Conservation (phyloP, 169 alveolate species). For the Cryptosporidium meleagridis region DNA sequence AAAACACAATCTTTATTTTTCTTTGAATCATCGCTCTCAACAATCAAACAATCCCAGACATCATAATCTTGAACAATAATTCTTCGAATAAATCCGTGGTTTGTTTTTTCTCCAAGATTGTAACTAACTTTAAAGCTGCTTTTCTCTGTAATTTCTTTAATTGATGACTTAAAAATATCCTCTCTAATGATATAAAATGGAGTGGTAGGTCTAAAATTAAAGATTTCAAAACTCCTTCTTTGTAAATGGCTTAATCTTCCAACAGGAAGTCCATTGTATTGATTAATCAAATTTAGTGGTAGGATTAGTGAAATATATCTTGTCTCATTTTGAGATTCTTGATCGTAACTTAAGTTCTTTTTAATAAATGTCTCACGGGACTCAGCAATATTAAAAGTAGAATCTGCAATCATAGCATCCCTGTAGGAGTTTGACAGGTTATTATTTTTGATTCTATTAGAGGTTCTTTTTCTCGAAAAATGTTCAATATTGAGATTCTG, state of each 20-base stretch:
- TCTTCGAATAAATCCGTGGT: conserved; percentile 34
- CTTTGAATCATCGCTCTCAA: conserved; percentile 56
- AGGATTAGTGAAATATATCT: conserved; percentile 30
- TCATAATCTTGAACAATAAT: conserved; percentile 29
- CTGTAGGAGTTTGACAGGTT: conserved; percentile 59
- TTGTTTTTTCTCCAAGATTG: conserved; percentile 15
- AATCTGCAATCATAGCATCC: conserved; percentile 60
- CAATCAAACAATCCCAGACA: conserved; percentile 53
- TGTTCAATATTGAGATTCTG: neutral
- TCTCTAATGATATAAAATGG: conserved; percentile 49
- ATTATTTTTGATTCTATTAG: conserved; percentile 59
- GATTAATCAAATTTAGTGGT: neutral
- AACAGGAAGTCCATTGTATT: neutral
- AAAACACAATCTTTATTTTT: conserved; percentile 22
- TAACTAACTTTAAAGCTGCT: neutral
- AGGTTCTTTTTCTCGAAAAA: conserved; percentile 32
- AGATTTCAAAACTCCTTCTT: conserved; percentile 50
- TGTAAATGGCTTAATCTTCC: conserved; percentile 21
- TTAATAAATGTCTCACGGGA: conserved; percentile 54
- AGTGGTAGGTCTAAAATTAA: conserved; percentile 37
- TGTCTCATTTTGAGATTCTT: conserved; percentile 33
- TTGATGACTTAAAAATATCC: conserved; percentile 8
- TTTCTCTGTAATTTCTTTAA: neutral
- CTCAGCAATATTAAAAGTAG: conserved; percentile 60
- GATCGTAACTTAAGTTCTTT: conserved; percentile 4